These are phyloP conservation scores for Balakata baccata DNA, from an alignment of 345 rosid species.

Conservation along the genomic window DNA sequence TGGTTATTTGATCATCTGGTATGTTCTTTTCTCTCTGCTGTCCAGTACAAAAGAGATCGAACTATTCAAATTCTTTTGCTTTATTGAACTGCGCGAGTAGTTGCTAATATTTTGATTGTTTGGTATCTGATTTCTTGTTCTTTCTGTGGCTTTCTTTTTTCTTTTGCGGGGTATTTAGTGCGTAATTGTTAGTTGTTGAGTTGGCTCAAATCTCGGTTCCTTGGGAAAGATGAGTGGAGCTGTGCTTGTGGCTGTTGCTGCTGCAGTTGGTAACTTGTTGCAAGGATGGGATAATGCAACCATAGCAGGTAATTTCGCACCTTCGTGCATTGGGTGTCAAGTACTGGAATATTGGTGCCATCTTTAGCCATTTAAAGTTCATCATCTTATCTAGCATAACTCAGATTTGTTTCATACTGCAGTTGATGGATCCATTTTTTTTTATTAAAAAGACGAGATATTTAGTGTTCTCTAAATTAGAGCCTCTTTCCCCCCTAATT, in stretches of 20 bases:
- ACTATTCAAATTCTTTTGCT: neutral
- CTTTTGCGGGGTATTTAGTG: conserved; percentile 27
- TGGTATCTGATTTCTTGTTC: conserved; percentile 26
- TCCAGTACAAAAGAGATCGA: neutral
- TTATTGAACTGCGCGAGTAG: conserved; percentile 18
- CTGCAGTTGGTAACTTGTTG: conserved; percentile 87
- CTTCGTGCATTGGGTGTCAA: too few relatives aligned
- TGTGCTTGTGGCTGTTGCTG: conserved; percentile 82
- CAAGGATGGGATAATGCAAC: conserved; percentile 99
- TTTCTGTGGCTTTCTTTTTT: neutral
- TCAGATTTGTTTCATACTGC: neutral
- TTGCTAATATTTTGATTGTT: conserved; percentile 13
- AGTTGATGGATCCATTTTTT: neutral
- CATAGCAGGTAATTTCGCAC: conserved; percentile 64
- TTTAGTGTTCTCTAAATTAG: neutral
- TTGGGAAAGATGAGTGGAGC: conserved; percentile 65
- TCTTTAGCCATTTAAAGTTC: neutral
- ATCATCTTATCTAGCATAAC: neutral
- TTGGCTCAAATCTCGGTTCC: conserved; percentile 24
- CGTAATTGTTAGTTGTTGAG: conserved; percentile 14
- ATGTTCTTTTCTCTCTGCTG: neutral
- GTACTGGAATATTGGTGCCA: too few relatives aligned
- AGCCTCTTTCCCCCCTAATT: neutral
- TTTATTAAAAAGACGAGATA: neutral
- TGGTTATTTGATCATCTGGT: conserved; percentile 10